Percentiles rank a stretch among this genome's conserved stretches.
Conservation (phyloP, 139 green algal genomes). For the Trebouxia sp. region DNA sequence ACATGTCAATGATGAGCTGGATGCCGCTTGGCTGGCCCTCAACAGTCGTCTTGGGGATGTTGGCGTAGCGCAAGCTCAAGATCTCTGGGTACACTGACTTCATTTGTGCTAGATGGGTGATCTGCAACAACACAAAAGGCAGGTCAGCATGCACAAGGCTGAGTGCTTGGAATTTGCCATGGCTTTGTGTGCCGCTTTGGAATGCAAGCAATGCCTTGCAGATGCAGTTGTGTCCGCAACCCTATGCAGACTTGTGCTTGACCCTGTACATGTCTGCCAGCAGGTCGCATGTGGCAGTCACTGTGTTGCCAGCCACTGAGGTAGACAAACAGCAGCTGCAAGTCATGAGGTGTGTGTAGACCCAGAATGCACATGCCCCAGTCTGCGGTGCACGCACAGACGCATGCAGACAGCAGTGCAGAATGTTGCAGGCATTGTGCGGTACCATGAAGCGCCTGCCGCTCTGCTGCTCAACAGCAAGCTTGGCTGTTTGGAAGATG, state of each 20-base stretch:
- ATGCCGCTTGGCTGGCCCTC: not conserved
- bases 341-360: too few relatives aligned
- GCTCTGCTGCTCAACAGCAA: constrained; percentile 24
- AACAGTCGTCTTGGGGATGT: not conserved
- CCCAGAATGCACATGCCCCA: not conserved
- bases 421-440: not conserved
- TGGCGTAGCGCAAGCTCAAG: constrained; percentile 3
- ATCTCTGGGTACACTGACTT: constrained; percentile 27
- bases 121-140: not conserved
- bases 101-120: constrained; percentile 17
- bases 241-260: not conserved
- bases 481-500: not conserved
- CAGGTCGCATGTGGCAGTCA: too few relatives aligned
- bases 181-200: not conserved
- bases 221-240: not conserved
- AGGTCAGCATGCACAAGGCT: not conserved
- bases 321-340: too few relatives aligned
- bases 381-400: too few relatives aligned
- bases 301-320: too few relatives aligned
- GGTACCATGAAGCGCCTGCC: constrained; percentile 26
- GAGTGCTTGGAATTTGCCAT: not conserved
- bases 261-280: not conserved
- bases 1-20: constrained; percentile 26
- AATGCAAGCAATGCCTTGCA: not conserved
- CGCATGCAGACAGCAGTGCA: not conserved